phyloP scores from a whole-genome alignment of 2,329 filamentous ascomycete genomes.

The Hypoxylon sp. region DNA sequence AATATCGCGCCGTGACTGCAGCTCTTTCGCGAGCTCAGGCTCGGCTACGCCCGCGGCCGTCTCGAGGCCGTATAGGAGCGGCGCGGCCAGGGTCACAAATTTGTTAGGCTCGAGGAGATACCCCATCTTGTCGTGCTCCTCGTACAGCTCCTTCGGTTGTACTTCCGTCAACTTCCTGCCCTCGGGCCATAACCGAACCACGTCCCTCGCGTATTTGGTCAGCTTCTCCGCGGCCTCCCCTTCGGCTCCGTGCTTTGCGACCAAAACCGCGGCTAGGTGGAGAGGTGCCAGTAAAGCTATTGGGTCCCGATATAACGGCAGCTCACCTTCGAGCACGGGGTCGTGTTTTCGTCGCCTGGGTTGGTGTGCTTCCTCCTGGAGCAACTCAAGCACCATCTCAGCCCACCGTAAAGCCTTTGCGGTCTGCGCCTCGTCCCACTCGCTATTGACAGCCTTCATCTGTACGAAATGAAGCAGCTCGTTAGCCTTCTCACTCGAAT shows the following conservation, averaged over 20 bases:
- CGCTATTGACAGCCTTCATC: slow-evolving; percentile 56
- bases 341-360: slow-evolving; percentile 33
- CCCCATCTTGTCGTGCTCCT: slow-evolving; percentile 41
- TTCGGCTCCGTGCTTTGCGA: slow-evolving; percentile 47
- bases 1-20: slow-evolving; percentile 56
- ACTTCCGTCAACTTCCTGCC: slow-evolving; percentile 53
- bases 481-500: slow-evolving; percentile 56
- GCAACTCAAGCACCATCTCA: slow-evolving; percentile 62
- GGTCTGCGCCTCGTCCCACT: slow-evolving; percentile 53
- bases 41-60: slow-evolving; percentile 56
- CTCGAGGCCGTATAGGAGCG: slow-evolving; percentile 59
- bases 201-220: slow-evolving; percentile 52
- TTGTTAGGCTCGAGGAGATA: slow-evolving; percentile 53
- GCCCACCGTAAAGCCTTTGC: slow-evolving; percentile 59
- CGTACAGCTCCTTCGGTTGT: slow-evolving; percentile 52
- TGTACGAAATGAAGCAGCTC: slow-evolving; percentile 55
- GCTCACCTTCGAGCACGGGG: slow-evolving; percentile 30
- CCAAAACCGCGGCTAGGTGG: slow-evolving; percentile 58
- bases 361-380: slow-evolving; percentile 59
- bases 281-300: slow-evolving; percentile 57
- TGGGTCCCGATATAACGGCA: slow-evolving; percentile 57
- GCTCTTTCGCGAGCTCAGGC: slow-evolving; percentile 52
- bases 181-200: slow-evolving; percentile 58
- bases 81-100: slow-evolving; percentile 53
- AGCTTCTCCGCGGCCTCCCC: slow-evolving; percentile 53